Evolutionary conservation across 495 filamentous ascomycete genomes (phyloP).

Genomic region (Penicillium desertorum): DNA sequence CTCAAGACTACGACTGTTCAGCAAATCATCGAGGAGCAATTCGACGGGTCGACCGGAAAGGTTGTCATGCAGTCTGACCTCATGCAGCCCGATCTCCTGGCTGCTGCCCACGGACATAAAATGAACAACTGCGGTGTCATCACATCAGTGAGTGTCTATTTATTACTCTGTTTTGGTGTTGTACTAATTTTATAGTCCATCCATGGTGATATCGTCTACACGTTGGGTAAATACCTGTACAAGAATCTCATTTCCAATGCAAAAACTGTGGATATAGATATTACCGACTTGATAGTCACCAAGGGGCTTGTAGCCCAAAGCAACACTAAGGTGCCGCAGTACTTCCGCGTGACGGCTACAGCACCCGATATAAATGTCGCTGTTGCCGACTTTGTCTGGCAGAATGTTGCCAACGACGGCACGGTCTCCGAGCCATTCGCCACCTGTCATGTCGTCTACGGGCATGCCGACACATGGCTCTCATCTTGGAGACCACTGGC

Average conservation of each 20-base stretch:
- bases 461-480: slow-evolving; percentile 1
- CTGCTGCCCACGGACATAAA: slow-evolving; percentile 31
- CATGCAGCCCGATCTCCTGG: slow-evolving; percentile 34
- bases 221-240: slow-evolving; percentile 29
- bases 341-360: no score
- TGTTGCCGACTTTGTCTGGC: no score
- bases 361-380: no score
- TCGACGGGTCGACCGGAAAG: slow-evolving; percentile 14
- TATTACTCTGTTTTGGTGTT: not conserved
- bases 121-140: slow-evolving; percentile 43
- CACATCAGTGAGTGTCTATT: slow-evolving; percentile 32
- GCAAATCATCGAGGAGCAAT: slow-evolving; percentile 27
- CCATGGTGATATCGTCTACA: slow-evolving; percentile 34
- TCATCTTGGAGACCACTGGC: slow-evolving; percentile 24
- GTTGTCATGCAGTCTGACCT: slow-evolving; percentile 35
- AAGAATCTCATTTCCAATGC: slow-evolving; percentile 16
- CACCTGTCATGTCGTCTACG: slow-evolving; percentile 10
- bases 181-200: slow-evolving; percentile 23
- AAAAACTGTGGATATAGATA: slow-evolving; percentile 23
- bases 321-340: slow-evolving; percentile 2
- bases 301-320: slow-evolving; percentile 31
- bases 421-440: not conserved
- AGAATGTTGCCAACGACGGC: slow-evolving; percentile 4
- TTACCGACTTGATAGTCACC: slow-evolving; percentile 36
- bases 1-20: slow-evolving; percentile 21